Evolutionary conservation across 139 green algal species (phyloP), one percentile per base, ranked within the genome.

Genomic region (Limnomonas spitsbergensis): DNA sequence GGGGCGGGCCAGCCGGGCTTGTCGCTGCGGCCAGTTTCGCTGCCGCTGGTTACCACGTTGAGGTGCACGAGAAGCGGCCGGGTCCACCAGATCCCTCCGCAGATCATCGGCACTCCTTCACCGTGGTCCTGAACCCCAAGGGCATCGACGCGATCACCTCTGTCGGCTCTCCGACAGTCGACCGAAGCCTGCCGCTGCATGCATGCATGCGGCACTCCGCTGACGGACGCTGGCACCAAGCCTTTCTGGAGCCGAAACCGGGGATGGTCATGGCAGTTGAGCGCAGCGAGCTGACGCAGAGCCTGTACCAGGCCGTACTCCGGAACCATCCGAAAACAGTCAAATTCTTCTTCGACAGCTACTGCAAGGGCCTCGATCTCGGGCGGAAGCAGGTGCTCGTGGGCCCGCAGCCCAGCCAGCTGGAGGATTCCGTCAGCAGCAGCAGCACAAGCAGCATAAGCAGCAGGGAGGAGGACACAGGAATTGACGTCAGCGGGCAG

Each of bases 71-170:
- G 38, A 75, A 75, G 69, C 38, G 69, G 14, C 14, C 56, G 36
- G 69, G 31, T 36, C 35, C 69, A 14, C 69, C 69, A 4, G 35
- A 75, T 4, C 69, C 69, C 4, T 27, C 34, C 14, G 3, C 4
- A 4, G 69, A 75, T 36, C 35, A 53, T n/a, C 27, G 26, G 14
- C 69, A 75, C 36, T 53, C 35, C 38, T 75, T 61, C 38, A 31
- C 31, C 35, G 34, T 75, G 2, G 69, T 75, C 3, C 36, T 75
- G 2, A 75, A 75, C 69, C 69, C 34, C 35, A 75, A 75, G 38
- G 69, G 69, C 38, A 2, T 54, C 35, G 4, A 32, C 34, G 69
- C 31, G 6, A 26, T 75, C 37, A 42, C 32, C 3, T 26, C 38
- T 29, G n/a, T 75, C 2, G 31, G 53, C 3, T 34, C 32, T 20